These are phyloP conservation scores for Penicillium dipodomyicola DNA, from an alignment of 495 filamentous ascomycete species.

Conservation along the genomic window DNA sequence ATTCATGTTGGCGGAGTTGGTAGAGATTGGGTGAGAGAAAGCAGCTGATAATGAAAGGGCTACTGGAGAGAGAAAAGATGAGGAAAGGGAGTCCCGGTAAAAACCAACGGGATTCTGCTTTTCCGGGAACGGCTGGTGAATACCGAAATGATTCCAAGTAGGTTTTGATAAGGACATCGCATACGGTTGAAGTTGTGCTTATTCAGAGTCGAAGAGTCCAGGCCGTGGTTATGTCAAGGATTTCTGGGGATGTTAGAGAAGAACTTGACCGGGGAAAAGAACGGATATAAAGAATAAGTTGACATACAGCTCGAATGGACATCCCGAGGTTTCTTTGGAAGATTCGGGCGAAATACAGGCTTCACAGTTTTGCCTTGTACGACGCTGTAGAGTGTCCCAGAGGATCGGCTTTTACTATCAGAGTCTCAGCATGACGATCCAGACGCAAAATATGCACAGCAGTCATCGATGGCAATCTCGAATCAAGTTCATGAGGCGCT, in stretches of 20 bases:
- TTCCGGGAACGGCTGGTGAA: slow-evolving; percentile 36
- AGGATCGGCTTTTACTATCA: slow-evolving; percentile 14
- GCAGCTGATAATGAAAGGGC: slow-evolving; percentile 27
- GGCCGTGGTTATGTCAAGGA: slow-evolving; percentile 5
- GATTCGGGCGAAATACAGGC: slow-evolving; percentile 4
- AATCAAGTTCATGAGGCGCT: neutral
- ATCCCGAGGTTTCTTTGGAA: slow-evolving; percentile 10
- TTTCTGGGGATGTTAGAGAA: slow-evolving; percentile 9
- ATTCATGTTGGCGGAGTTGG: slow-evolving; percentile 40
- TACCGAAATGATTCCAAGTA: slow-evolving; percentile 38
- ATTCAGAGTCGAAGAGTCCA: slow-evolving; percentile 15
- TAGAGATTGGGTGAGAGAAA: slow-evolving; percentile 14
- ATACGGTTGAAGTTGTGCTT: slow-evolving; percentile 20
- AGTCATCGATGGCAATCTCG: neutral
- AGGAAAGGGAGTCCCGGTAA: slow-evolving; percentile 23
- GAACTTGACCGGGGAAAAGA: neutral
- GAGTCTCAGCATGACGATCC: slow-evolving; percentile 17
- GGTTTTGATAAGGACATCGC: slow-evolving; percentile 48
- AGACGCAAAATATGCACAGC: slow-evolving; percentile 7
- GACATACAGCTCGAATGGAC: slow-evolving; percentile 10
- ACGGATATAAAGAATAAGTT: neutral
- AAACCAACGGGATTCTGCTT: slow-evolving; percentile 30
- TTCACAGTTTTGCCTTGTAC: slow-evolving; percentile 9
- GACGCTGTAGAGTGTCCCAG: slow-evolving; percentile 14
- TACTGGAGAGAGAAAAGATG: slow-evolving; percentile 26